These are phyloP conservation scores for Lithohypha guttulata DNA, from an alignment of 2,329 filamentous ascomycete genomes.

Conservation along the genomic window DNA sequence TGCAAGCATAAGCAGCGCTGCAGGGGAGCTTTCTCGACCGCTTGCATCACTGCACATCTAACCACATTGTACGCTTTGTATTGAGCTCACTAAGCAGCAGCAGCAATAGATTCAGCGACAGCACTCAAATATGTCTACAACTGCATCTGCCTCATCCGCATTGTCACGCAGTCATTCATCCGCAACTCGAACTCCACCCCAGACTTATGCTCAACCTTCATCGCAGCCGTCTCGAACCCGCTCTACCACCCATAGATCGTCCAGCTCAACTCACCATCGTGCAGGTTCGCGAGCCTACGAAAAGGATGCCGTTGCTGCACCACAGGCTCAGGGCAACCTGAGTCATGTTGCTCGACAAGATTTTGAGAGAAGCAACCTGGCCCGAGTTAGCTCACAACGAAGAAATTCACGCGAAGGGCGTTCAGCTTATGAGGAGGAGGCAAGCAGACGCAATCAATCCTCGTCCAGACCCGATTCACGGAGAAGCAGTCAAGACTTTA, in stretches of 20 bases:
- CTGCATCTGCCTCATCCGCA: constrained; percentile 36
- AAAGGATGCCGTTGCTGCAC: constrained; percentile 36
- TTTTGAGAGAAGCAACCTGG: constrained; percentile 60
- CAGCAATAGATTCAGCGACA: not conserved
- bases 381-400: constrained; percentile 45
- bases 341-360: constrained; percentile 54
- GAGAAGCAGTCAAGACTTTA: constrained; percentile 35
- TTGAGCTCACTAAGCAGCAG: not conserved
- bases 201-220: constrained; percentile 31
- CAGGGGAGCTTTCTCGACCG: too few species aligned
- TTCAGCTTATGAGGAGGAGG: constrained; percentile 44
- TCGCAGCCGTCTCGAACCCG: constrained; percentile 37
- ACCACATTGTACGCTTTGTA: not conserved
- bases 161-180: constrained; percentile 41
- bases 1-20: too few species aligned
- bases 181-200: constrained; percentile 33
- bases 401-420: constrained; percentile 55
- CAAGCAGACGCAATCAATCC: constrained; percentile 36
- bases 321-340: constrained; percentile 38
- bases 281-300: constrained; percentile 30
- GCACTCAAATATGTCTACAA: constrained; percentile 31
- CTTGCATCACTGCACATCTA: too few species aligned
- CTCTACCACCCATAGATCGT: constrained; percentile 34
- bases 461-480: constrained; percentile 32
- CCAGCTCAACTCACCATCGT: constrained; percentile 28